phyloP scores from a whole-genome alignment of 768 basidiomycete species.

The Suillus americanus region DNA sequence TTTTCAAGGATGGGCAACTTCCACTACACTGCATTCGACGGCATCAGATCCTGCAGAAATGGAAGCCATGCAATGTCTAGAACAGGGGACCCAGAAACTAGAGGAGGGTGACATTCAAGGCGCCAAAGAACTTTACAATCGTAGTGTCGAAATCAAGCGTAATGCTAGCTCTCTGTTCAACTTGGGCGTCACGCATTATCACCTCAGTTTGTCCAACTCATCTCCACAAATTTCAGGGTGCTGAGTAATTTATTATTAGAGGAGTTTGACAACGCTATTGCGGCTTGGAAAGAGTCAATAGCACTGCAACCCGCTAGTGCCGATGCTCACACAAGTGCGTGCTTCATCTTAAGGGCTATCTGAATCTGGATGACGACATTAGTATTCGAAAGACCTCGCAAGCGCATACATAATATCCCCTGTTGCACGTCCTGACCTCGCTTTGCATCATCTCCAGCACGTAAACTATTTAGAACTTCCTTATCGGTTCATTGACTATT shows the following conservation, averaged over 20 bases:
- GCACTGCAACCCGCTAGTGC: slow-evolving; percentile 78
- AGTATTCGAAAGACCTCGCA: slow-evolving; percentile 63
- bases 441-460: slow-evolving; percentile 80
- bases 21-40: slow-evolving; percentile 78
- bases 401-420: slow-evolving; percentile 86
- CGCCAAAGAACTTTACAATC: slow-evolving; percentile 74
- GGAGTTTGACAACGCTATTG: slow-evolving; percentile 85
- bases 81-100: slow-evolving; percentile 79
- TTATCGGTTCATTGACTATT: slow-evolving; percentile 32
- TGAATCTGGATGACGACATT: slow-evolving; percentile 19
- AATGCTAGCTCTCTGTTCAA: slow-evolving; percentile 85
- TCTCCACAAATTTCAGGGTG: slow-evolving; percentile 14
- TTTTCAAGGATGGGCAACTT: slow-evolving; percentile 68
- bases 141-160: slow-evolving; percentile 78
- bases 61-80: slow-evolving; percentile 77
- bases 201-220: slow-evolving; percentile 57
- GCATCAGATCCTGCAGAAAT: slow-evolving; percentile 79
- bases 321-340: slow-evolving; percentile 84
- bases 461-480: slow-evolving; percentile 31
- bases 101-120: slow-evolving; percentile 84
- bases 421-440: slow-evolving; percentile 81
- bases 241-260: slow-evolving; percentile 44
- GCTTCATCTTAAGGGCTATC: slow-evolving; percentile 18
- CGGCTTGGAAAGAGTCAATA: slow-evolving; percentile 85
- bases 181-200: slow-evolving; percentile 86